These are phyloP conservation scores for Claviceps sp. DNA, from an alignment of 2,329 filamentous ascomycete genomes.

Conservation along the genomic window DNA sequence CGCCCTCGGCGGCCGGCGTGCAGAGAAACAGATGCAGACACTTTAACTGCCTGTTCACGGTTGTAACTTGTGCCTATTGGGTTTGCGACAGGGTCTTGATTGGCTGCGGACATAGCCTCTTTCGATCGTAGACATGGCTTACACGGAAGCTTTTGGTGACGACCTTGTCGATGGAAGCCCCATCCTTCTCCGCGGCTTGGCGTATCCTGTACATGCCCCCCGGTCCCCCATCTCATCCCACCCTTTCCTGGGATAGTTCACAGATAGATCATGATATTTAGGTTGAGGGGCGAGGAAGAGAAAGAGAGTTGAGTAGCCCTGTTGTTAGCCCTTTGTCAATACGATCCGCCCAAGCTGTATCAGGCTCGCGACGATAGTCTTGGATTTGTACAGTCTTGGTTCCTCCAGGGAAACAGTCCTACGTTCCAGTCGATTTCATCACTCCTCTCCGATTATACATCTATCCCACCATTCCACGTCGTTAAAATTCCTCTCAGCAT, in stretches of 20 bases:
- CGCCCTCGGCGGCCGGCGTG: slow-evolving; percentile 16
- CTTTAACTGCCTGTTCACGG: slow-evolving; percentile 14
- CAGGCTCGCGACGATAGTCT: slow-evolving; percentile 20
- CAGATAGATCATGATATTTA: slow-evolving; percentile 22
- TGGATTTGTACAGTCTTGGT: slow-evolving; percentile 24
- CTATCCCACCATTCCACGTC: slow-evolving; percentile 29
- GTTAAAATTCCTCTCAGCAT: slow-evolving; percentile 31
- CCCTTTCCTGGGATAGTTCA: slow-evolving; percentile 12
- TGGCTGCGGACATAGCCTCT: slow-evolving; percentile 12
- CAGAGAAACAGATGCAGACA: slow-evolving; percentile 11
- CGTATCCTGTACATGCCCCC: slow-evolving; percentile 2
- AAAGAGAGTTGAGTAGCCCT: slow-evolving; percentile 12
- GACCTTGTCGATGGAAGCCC: slow-evolving; percentile 6
- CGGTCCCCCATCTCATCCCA: slow-evolving; percentile 8
- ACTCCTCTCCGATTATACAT: slow-evolving; percentile 24
- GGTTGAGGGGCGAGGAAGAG: slow-evolving; percentile 15
- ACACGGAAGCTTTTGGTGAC: slow-evolving; percentile 11
- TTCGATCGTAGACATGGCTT: slow-evolving; percentile 12
- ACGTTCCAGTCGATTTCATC: slow-evolving; percentile 25
- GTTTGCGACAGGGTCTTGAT: slow-evolving; percentile 14
- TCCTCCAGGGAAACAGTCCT: slow-evolving; percentile 17
- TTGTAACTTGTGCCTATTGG: slow-evolving; percentile 18
- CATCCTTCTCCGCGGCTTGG: slow-evolving; percentile 1
- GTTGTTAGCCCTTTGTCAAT: slow-evolving; percentile 19
- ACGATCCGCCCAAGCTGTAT: slow-evolving; percentile 17